Evolutionary conservation across 192 early-diverging fungal genomes (phyloP), one percentile per base, ranked within the genome.

Genomic region (Backusella parvicylindrica): DNA sequence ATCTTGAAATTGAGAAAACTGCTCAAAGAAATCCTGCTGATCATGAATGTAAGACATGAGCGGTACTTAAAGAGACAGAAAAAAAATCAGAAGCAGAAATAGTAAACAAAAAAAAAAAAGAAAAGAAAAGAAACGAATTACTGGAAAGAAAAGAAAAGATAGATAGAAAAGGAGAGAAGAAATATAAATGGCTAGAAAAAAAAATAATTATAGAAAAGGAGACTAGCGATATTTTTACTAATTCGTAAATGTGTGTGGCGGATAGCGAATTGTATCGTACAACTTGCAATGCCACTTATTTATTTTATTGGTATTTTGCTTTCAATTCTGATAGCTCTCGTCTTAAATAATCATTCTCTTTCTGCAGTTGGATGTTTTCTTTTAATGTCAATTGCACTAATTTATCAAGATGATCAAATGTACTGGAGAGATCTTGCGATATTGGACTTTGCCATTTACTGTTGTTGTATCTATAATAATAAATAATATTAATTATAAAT

Each of bases 291-390:
- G 53, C 53, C 26, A 60, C 53, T 26, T 28, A n/a, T 13, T 6
- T 15, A 26, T 26, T 60, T 60, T 56, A 56, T 56, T 60, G 53
- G 11, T 28, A 60, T 26, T 60, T 60, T 28, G 53, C 53, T 67
- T 40, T 67, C 9, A 75, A 56, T 26, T 53, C 63, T 68, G 68
- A 64, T 65, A 78, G 28, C 67, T 78, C 77, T 2, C 40, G 53
- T 56, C 71, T 67, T 15, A 78, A 21, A 12, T 47, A 26, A 23
- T 78, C 77, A 33, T 78, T 78, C 40, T 78, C 77, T 9, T 43
- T 65, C 41, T 68, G 66, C 31, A 78, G 33, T n/a, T 37, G 47
- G 0, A 31, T 15, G 13, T 73, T 78, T 60, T 78, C 77, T 28
- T 37, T 23, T 12, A 66, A 15, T 53, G 77, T 68, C n/a, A 68